phyloP scores from a whole-genome alignment of 164 flowering plant species.

The Macadamia tetraphylla region DNA sequence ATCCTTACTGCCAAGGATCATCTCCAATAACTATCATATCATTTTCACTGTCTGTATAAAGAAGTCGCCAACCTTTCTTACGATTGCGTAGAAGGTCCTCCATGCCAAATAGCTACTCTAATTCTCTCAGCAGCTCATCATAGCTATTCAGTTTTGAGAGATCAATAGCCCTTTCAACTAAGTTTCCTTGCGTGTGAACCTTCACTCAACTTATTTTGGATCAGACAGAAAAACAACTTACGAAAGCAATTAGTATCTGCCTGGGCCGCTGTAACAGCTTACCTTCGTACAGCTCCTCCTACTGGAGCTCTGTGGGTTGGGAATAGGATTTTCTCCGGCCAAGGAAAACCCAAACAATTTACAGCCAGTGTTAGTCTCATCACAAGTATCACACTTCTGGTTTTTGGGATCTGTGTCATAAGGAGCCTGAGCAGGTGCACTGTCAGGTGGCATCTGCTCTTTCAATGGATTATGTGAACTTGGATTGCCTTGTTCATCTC shows the following conservation, averaged over 20 bases:
- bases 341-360: constrained; percentile 79
- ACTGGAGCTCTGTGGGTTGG: constrained; percentile 37
- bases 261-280: constrained; percentile 11
- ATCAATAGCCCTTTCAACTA: constrained; percentile 88
- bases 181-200: constrained; percentile 96
- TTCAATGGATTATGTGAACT: constrained; percentile 10
- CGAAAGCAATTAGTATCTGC: constrained; percentile 3
- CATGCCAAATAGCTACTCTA: constrained; percentile 80
- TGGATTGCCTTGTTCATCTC: constrained; percentile 22
- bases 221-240: constrained; percentile 13
- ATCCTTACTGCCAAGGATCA: constrained; percentile 91
- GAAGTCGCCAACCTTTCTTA: constrained; percentile 71
- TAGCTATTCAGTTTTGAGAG: constrained; percentile 69
- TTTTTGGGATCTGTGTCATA: constrained; percentile 14
- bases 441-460: constrained; percentile 27
- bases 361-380: constrained; percentile 34
- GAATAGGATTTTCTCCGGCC: constrained; percentile 34
- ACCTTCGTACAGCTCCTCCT: constrained; percentile 93
- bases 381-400: constrained; percentile 22
- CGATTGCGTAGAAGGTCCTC: constrained; percentile 73
- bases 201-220: constrained; percentile 23
- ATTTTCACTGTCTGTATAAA: constrained; percentile 82
- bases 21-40: constrained; percentile 92
- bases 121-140: constrained; percentile 54
- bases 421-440: constrained; percentile 18